Percentiles rank a stretch among this genome's conserved stretches.
Conservation (phyloP, 805 yeast species). For the Wickerhamiella domercqiae region DNA sequence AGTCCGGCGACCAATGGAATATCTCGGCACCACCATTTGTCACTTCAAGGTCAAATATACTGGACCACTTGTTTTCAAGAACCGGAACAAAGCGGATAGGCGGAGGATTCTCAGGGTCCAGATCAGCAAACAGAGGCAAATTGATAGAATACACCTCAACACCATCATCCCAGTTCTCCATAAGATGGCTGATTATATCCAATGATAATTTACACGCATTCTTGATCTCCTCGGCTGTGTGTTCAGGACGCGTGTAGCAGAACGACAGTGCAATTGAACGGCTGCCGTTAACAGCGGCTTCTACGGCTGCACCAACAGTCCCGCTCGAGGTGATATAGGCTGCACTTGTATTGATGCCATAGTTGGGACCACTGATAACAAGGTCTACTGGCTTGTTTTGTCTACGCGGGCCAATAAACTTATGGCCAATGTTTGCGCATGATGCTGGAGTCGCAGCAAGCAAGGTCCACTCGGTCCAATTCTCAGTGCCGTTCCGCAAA, state of each 20-base stretch:
- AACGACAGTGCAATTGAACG: constrained; percentile 70
- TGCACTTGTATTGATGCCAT: constrained; percentile 83
- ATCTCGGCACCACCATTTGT: constrained; percentile 1
- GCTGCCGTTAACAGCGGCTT: constrained; percentile 53
- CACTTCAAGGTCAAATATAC: constrained; percentile 34
- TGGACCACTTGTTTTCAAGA: constrained; percentile 64
- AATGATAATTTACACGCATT: constrained; percentile 60
- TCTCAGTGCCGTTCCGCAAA: constrained; percentile 31
- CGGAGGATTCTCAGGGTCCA: constrained; percentile 41
- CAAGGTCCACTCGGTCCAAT: constrained; percentile 48
- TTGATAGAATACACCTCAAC: constrained; percentile 73
- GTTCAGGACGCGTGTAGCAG: constrained; percentile 46
- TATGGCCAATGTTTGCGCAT: constrained; percentile 78
- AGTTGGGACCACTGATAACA: constrained; percentile 90
- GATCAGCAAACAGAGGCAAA: constrained; percentile 50
- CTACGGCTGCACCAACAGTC: constrained; percentile 95
- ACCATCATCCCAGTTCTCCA: constrained; percentile 37
- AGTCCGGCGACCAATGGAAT: constrained; percentile 77
- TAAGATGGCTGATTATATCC: constrained; percentile 43
- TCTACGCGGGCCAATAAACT: constrained; percentile 37
- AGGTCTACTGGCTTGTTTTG: constrained; percentile 53
- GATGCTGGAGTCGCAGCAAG: constrained; percentile 94
- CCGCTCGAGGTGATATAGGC: constrained; percentile 84
- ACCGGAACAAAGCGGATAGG: constrained; percentile 54
- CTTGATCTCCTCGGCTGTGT: constrained; percentile 35